A percentile compares a stretch with the other conserved stretches of the same genome.
Evolutionary conservation across 371 early-diverging fungal species (phyloP).

Genomic region (Smittium mucronatum): DNA sequence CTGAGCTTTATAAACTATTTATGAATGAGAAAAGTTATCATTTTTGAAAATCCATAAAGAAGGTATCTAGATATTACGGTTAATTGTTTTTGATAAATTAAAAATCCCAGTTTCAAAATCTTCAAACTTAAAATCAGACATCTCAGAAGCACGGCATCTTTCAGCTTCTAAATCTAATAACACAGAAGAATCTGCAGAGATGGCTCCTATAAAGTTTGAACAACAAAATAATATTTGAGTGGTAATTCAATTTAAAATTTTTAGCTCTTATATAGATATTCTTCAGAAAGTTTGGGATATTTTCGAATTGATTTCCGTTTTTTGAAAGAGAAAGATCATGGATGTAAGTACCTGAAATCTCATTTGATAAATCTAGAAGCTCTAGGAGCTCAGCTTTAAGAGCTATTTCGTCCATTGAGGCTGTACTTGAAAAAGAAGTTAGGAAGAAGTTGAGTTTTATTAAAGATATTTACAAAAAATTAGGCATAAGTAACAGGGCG

Average conservation of each 20-base stretch:
- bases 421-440: neutral
- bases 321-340: too few relatives aligned
- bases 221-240: neutral
- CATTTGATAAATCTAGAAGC: neutral
- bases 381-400: neutral
- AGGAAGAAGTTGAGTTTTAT: too few relatives aligned
- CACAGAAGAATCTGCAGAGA: neutral
- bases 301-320: too few relatives aligned
- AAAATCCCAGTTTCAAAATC: slow-evolving; percentile 6
- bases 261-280: too few relatives aligned
- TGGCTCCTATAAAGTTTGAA: neutral
- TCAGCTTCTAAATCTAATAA: neutral
- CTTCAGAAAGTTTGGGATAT: too few relatives aligned
- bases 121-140: slow-evolving; percentile 3
- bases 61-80: neutral
- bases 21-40: neutral
- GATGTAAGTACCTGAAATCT: neutral
- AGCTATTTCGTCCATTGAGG: neutral
- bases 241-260: too few relatives aligned
- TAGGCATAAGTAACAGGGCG: too few relatives aligned
- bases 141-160: neutral
- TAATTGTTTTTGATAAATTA: neutral
- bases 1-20: neutral
- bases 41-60: neutral
- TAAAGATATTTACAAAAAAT: too few relatives aligned